Evolutionary conservation across 2,329 filamentous ascomycete species (phyloP).

Genomic region (Graphilbum fragrans): DNA sequence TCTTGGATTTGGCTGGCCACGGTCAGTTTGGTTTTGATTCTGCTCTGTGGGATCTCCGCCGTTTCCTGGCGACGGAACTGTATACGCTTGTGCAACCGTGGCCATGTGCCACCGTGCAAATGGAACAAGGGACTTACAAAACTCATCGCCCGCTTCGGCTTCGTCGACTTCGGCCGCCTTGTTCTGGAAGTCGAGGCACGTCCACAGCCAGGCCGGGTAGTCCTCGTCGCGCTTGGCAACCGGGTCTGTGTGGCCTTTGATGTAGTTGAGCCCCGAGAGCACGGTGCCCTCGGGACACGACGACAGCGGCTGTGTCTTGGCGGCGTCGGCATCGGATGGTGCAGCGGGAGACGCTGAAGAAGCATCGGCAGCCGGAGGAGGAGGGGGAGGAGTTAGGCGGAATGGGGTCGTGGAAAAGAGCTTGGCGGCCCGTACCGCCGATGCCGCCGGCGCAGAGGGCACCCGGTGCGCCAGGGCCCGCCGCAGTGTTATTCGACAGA

Average conservation of each 20-base stretch:
- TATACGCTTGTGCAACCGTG: neutral
- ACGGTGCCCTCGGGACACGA: conserved; percentile 56
- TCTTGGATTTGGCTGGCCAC: conserved; percentile 86
- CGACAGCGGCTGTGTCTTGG: conserved; percentile 41
- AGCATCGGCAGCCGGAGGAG: too few species aligned
- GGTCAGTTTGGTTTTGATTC: too few species aligned
- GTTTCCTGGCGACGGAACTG: neutral
- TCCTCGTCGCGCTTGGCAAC: conserved; percentile 61
- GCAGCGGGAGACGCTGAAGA: too few species aligned
- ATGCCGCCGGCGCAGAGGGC: too few species aligned
- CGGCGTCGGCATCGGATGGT: conserved; percentile 19
- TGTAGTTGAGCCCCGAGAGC: conserved; percentile 63
- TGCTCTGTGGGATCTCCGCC: too few species aligned
- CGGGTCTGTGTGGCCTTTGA: conserved; percentile 62
- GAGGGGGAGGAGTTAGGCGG: too few species aligned
- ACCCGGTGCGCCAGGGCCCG: too few species aligned
- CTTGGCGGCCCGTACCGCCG: too few species aligned
- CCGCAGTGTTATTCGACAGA: too few species aligned
- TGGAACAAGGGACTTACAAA: conserved; percentile 47
- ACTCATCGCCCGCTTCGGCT: conserved; percentile 57
- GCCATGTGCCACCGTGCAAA: too few species aligned
- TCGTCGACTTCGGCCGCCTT: conserved; percentile 32
- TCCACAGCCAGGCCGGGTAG: conserved; percentile 76
- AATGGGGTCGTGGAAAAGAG: too few species aligned
- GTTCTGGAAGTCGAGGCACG: conserved; percentile 50